A percentile compares a stretch with the other conserved stretches of the same genome.
Evolutionary conservation across 2,329 filamentous ascomycete species (phyloP).

Genomic region (Clarireedia homoeocarpa): DNA sequence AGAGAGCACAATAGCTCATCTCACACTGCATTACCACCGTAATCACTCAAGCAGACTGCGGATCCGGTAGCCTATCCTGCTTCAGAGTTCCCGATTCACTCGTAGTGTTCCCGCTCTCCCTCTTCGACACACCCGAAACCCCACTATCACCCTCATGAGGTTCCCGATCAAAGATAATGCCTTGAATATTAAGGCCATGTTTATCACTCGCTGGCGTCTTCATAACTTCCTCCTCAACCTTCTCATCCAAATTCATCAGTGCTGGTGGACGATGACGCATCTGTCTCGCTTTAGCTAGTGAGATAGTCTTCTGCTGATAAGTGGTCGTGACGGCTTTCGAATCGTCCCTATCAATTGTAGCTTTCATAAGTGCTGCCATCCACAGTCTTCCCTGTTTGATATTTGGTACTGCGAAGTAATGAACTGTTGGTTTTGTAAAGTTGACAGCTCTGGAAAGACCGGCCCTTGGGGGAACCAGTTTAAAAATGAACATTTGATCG

Average conservation of each 20-base stretch:
- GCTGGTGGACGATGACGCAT: conserved; percentile 88
- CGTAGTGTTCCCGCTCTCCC: conserved; percentile 12
- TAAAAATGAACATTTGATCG: conserved; percentile 92
- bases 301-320: conserved; percentile 96
- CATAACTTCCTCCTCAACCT: conserved; percentile 27
- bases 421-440: conserved; percentile 94
- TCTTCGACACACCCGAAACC: conserved; percentile 27
- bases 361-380: conserved; percentile 99
- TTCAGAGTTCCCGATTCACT: not conserved
- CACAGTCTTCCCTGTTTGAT: conserved; percentile 81
- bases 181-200: conserved; percentile 27
- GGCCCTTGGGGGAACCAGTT: conserved; percentile 82
- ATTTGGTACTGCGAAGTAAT: conserved; percentile 95
- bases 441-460: conserved; percentile 86
- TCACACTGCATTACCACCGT: too few species aligned
- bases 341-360: conserved; percentile 90
- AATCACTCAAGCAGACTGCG: conserved; percentile 17
- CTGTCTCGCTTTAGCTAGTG: conserved; percentile 75
- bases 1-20: too few species aligned
- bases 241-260: conserved; percentile 62
- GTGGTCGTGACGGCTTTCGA: conserved; percentile 75
- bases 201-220: conserved; percentile 27
- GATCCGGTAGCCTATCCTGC: conserved; percentile 5
- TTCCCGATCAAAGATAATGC: conserved; percentile 28
- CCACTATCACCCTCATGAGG: conserved; percentile 28